These are phyloP conservation scores for Trichoderma breve DNA, from an alignment of 2,329 filamentous ascomycete genomes.

Conservation along the genomic window DNA sequence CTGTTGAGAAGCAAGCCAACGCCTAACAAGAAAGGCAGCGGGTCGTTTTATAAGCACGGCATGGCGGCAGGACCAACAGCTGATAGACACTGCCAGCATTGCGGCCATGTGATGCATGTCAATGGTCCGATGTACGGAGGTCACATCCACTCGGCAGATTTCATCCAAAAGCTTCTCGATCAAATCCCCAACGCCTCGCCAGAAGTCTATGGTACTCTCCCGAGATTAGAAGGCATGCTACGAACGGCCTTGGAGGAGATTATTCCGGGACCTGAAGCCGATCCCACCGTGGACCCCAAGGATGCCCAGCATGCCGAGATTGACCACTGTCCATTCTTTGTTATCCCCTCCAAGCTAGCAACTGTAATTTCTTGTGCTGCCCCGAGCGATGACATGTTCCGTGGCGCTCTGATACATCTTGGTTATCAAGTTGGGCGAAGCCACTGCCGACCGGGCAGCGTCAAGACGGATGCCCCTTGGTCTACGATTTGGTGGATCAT, in stretches of 20 bases:
- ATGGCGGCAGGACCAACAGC: constrained; percentile 69
- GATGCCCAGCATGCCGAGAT: constrained; percentile 57
- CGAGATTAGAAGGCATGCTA: constrained; percentile 87
- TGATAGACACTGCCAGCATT: constrained; percentile 72
- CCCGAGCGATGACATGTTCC: constrained; percentile 73
- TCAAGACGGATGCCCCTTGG: constrained; percentile 95
- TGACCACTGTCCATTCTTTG: constrained; percentile 82
- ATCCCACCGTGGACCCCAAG: constrained; percentile 37
- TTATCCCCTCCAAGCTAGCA: constrained; percentile 71
- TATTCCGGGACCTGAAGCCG: constrained; percentile 38
- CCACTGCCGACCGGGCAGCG: constrained; percentile 83
- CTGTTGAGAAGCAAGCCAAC: constrained; percentile 67
- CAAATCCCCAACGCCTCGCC: constrained; percentile 66
- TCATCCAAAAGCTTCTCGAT: constrained; percentile 75
- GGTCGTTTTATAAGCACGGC: constrained; percentile 73
- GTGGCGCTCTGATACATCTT: constrained; percentile 75
- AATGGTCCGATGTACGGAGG: constrained; percentile 95
- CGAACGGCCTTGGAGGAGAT: constrained; percentile 80
- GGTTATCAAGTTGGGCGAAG: constrained; percentile 83
- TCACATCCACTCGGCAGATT: constrained; percentile 78
- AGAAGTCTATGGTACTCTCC: constrained; percentile 73
- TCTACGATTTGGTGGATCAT: constrained; percentile 87
- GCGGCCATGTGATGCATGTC: constrained; percentile 80
- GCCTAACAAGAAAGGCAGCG: constrained; percentile 67
- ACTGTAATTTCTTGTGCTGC: constrained; percentile 77